Conservation (phyloP, 345 rosid species). For the Eucalyptus virginea region DNA sequence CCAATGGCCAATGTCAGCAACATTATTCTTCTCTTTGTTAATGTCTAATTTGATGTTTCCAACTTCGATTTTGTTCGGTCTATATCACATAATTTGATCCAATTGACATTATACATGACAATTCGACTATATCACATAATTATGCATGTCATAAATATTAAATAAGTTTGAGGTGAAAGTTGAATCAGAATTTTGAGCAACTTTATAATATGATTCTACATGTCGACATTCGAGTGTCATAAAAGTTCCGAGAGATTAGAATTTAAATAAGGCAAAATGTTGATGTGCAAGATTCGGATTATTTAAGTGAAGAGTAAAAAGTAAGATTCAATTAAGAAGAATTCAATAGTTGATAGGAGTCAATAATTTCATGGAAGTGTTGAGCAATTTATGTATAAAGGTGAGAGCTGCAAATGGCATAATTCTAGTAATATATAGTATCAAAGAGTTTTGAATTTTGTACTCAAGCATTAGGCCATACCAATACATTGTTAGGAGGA, state of each 20-base stretch:
- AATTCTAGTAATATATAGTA: no score
- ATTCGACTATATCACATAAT: fast-evolving
- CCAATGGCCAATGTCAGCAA: background rate
- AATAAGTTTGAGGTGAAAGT: background rate
- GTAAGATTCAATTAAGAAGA: background rate
- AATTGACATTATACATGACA: fast-evolving
- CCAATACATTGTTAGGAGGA: background rate
- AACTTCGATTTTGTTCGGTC: background rate
- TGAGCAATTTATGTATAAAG: no score
- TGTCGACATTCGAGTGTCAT: background rate
- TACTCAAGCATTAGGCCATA: fast-evolving
- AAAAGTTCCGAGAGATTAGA: fast-evolving
- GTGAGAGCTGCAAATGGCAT: background rate
- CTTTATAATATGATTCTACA: background rate
- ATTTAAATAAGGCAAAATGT: background rate
- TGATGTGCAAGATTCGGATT: background rate
- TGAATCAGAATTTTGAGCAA: background rate
- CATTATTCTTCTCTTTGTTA: background rate
- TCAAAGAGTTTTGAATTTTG: background rate
- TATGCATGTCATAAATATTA: background rate
- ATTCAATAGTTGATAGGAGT: background rate
- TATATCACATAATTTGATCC: background rate
- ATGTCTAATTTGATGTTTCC: background rate
- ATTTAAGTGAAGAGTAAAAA: background rate
- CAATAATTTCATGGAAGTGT: background rate